These are phyloP conservation scores for Neonectria hederae DNA, from an alignment of 2,329 filamentous ascomycete genomes.

Conservation along the genomic window DNA sequence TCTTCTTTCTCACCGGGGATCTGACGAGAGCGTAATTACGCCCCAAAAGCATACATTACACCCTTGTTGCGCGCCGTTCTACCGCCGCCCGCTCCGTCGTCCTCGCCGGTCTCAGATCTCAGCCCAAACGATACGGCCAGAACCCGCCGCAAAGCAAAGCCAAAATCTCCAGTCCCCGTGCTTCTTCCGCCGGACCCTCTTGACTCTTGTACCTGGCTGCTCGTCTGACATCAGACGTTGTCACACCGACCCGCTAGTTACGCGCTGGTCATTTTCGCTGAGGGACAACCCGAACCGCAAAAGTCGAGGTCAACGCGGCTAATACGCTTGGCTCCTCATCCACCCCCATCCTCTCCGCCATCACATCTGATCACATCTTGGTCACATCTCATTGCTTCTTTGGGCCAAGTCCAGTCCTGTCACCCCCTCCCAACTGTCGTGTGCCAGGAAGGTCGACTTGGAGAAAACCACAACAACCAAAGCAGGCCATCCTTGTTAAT, in stretches of 20 bases:
- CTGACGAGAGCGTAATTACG: neutral
- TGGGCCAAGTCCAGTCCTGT: neutral
- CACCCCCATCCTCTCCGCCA: neutral
- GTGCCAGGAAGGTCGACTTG: neutral
- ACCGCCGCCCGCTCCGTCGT: slow-evolving; percentile 26
- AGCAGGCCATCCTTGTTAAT: neutral
- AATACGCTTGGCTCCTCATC: neutral
- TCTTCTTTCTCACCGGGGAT: neutral
- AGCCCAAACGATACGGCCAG: slow-evolving; percentile 35
- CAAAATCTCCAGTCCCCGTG: neutral
- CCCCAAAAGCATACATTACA: neutral
- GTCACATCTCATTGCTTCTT: neutral
- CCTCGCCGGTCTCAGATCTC: slow-evolving; percentile 42
- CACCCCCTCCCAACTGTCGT: neutral
- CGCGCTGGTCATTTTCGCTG: neutral
- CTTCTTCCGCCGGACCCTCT: neutral
- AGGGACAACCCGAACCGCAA: neutral
- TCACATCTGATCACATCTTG: neutral
- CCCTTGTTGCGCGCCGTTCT: slow-evolving; percentile 18
- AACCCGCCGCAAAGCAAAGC: neutral
- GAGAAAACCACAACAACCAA: neutral
- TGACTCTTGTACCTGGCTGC: neutral
- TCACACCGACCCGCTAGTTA: neutral
- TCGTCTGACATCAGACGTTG: neutral
- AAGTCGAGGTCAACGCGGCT: neutral